phyloP scores from a whole-genome alignment of 208 protist genomes.

The Crithidia brevicula region DNA sequence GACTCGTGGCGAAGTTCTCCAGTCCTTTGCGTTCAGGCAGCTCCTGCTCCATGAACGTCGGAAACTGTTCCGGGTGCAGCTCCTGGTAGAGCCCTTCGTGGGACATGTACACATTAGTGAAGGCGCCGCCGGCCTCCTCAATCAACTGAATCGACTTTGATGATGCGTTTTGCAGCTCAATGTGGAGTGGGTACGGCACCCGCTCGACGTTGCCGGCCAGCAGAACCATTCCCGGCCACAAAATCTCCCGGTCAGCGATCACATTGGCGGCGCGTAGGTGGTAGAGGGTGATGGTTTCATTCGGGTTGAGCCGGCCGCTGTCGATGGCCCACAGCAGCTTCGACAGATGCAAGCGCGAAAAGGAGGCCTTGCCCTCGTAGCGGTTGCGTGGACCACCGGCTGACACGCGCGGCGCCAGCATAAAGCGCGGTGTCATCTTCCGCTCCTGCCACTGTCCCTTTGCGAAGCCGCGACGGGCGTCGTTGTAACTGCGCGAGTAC shows the following conservation, averaged over 20 bases:
- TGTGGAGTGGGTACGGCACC: conserved; percentile 82
- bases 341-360: conserved; percentile 65
- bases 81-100: conserved; percentile 91
- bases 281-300: conserved; percentile 90
- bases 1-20: conserved; percentile 73
- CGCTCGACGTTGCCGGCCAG: conserved; percentile 63
- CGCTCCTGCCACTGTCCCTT: conserved; percentile 91
- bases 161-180: conserved; percentile 91
- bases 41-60: conserved; percentile 82
- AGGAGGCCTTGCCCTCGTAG: conserved; percentile 86
- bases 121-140: conserved; percentile 87
- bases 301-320: conserved; percentile 84
- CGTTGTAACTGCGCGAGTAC: conserved; percentile 86
- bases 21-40: conserved; percentile 83
- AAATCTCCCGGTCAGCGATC: conserved; percentile 72
- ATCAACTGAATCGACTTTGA: conserved; percentile 80
- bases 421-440: conserved; percentile 92
- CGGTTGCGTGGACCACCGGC: conserved; percentile 80
- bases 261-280: conserved; percentile 78
- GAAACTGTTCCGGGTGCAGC: conserved; percentile 87
- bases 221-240: conserved; percentile 91
- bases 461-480: conserved; percentile 72
- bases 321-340: conserved; percentile 92
- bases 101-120: conserved; percentile 90
- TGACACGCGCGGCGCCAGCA: conserved; percentile 89